Evolutionary conservation across 1,284 basidiomycete genomes (phyloP), one percentile per base, ranked within the genome.

Genomic region (Trichosporon inkin): DNA sequence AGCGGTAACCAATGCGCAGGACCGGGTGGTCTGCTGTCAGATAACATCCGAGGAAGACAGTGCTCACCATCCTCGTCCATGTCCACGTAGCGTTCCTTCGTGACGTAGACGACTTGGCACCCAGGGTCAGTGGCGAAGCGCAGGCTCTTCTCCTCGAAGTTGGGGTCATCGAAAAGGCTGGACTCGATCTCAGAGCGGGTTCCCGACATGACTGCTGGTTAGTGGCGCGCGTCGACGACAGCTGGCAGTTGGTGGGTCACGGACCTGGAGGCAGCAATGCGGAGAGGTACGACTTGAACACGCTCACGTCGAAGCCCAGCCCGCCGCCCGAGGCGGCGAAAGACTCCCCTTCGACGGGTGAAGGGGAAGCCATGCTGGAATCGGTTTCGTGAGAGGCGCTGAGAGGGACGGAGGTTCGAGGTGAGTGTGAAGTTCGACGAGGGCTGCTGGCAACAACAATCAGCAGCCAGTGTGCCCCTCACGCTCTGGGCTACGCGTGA

Each of bases 41-140:
- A 17, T 17, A 6, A 16, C 22, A 19, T 24, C 19, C 34, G 3
- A 28, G 17, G 8, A 14, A 7, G 17, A n/a, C 28, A 13, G 14
- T 14, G 6, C 69, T 63, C 55, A 69, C 72, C 70, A 47, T 76
- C 69, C 36, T 73, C 73, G 39, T 73, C 76, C 3, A 67, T 65
- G 51, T 73, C 71, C 0, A 69, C 28, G 28, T 67, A 69, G 36
- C 68, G 47, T 61, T 73, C 72, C 60, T 66, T 69, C 24, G 75
- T 78, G 56, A 79, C 67, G 55, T 78, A 79, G 14, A 77, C 74
- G 20, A 78, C 76, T 62, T 75, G 75, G 56, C 72, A 76, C 13
- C 63, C 70, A 5, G 68, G 60, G 56, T 79, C 77, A 7, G 67
- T 63, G 10, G 75, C 75, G 56, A 79, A 78, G 22, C 77, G 70